These are phyloP conservation scores for Nyssa sinensis DNA, from an alignment of 148 eudicot genomes.

Conservation along the genomic window DNA sequence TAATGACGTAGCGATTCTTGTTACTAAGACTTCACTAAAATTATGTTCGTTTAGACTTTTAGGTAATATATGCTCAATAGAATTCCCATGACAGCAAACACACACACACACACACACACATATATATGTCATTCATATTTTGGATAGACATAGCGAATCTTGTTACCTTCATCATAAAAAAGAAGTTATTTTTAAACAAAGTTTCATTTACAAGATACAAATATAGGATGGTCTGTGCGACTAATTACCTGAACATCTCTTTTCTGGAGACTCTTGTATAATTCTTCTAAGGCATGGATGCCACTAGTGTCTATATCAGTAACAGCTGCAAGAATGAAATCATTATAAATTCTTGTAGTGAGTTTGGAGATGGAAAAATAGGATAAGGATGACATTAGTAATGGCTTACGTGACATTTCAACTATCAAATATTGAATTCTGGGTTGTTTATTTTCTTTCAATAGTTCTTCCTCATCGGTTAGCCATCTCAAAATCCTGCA, in stretches of 20 bases:
- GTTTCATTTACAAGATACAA: too few species aligned
- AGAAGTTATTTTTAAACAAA: too few species aligned
- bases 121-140: too few species aligned
- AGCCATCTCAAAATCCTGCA: conserved; percentile 68
- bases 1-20: too few species aligned
- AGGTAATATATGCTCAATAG: too few species aligned
- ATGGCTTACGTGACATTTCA: conserved; percentile 63
- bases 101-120: too few species aligned
- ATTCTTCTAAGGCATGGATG: conserved; percentile 64
- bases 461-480: conserved; percentile 50
- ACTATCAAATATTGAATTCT: conserved; percentile 39
- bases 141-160: too few species aligned
- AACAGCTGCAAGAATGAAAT: conserved; percentile 50
- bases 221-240: too few species aligned
- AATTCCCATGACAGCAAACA: too few species aligned
- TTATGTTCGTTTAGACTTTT: too few species aligned
- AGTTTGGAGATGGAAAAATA: not conserved
- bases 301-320: conserved; percentile 76
- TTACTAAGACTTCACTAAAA: too few species aligned
- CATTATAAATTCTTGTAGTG: not conserved
- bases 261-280: conserved; percentile 49
- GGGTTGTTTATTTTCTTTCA: conserved; percentile 27
- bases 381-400: not conserved
- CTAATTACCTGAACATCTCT: conserved; percentile 51
- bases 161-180: too few species aligned